phyloP scores from a whole-genome alignment of 306 rosid genomes.

The Ormosia semicastrata region DNA sequence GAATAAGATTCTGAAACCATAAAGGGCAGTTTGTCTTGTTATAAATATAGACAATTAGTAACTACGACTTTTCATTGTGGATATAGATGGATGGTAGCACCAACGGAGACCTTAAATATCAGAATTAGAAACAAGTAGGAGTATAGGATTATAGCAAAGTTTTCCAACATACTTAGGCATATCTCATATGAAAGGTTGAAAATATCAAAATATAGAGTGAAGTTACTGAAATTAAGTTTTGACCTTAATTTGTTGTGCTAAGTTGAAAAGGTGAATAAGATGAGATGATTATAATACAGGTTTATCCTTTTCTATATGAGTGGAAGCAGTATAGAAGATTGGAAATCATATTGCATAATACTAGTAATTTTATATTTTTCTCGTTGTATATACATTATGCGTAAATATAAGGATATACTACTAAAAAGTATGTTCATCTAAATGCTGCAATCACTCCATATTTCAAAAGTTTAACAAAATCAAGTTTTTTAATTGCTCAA shows the following conservation, averaged over 20 bases:
- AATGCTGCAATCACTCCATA: not conserved
- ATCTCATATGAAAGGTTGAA: not conserved
- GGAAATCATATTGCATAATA: not conserved
- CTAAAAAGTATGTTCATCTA: not conserved
- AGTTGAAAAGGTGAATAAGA: not conserved
- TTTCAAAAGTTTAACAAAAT: not conserved
- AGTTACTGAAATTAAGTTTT: not conserved
- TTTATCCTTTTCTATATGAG: not conserved
- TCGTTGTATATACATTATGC: not conserved
- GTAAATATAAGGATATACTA: not conserved
- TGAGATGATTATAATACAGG: not conserved
- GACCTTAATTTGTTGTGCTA: not conserved
- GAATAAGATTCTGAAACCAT: not conserved
- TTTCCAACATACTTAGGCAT: not conserved
- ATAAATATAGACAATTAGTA: not conserved
- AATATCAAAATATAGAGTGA: not conserved
- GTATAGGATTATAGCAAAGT: not conserved
- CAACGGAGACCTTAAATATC: not conserved
- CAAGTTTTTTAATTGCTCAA: not conserved
- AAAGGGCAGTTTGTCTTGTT: constrained; percentile 25
- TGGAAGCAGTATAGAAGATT: not conserved
- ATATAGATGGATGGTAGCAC: constrained; percentile 10
- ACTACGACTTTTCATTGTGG: constrained; percentile 4
- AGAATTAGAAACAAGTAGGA: not conserved
- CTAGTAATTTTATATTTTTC: not conserved